Conservation (phyloP, 1,284 basidiomycete species). For the Malassezia slooffiae region DNA sequence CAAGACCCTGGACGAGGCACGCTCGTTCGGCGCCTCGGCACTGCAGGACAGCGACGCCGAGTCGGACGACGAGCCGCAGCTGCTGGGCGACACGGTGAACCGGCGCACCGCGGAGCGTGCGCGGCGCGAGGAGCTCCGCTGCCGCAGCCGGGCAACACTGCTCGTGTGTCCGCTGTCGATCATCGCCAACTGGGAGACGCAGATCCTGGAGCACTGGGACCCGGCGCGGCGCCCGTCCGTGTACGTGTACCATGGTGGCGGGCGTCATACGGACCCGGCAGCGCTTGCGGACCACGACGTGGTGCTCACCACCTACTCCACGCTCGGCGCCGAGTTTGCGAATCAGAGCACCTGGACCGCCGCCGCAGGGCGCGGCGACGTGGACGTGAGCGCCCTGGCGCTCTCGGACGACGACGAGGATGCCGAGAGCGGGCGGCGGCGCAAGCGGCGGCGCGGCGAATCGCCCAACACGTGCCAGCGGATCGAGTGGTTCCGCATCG, state of each 20-base stretch:
- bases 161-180: slow-evolving; percentile 94
- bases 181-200: slow-evolving; percentile 96
- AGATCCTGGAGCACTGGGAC: slow-evolving; percentile 72
- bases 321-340: slow-evolving; percentile 85
- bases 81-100: slow-evolving; percentile 13
- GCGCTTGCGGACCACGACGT: slow-evolving; percentile 88
- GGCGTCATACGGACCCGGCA: slow-evolving; percentile 68
- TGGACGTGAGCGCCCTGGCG: slow-evolving; percentile 13
- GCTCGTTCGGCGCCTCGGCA: slow-evolving; percentile 54
- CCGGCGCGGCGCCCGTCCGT: slow-evolving; percentile 50
- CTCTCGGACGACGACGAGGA: slow-evolving; percentile 3
- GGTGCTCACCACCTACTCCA: slow-evolving; percentile 93
- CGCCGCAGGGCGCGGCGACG: slow-evolving; percentile 13
- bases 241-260: slow-evolving; percentile 90
- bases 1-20: slow-evolving; percentile 64
- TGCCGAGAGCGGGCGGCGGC: slow-evolving; percentile 45
- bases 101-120: slow-evolving; percentile 18
- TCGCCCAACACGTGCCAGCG: slow-evolving; percentile 78
- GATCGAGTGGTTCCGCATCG: slow-evolving; percentile 63
- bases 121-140: slow-evolving; percentile 29
- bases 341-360: slow-evolving; percentile 56
- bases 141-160: slow-evolving; percentile 72
- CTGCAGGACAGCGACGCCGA: slow-evolving; percentile 3
- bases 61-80: slow-evolving; percentile 8
- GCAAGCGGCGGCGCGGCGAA: slow-evolving; percentile 52